These are phyloP conservation scores for Ceratobasidium sp. DNA, from an alignment of 1,284 basidiomycete species.

Conservation along the genomic window DNA sequence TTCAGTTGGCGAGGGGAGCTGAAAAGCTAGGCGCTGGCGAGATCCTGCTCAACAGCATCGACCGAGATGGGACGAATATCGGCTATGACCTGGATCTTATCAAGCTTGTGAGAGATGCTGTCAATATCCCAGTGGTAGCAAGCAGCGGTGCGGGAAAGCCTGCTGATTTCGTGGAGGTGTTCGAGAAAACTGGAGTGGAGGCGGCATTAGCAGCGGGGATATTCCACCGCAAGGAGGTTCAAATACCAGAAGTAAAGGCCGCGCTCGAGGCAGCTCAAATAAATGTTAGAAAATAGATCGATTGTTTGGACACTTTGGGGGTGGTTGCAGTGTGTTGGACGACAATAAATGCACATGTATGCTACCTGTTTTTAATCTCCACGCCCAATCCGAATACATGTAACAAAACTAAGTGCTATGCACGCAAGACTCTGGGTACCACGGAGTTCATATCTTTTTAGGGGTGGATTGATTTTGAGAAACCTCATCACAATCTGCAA, in stretches of 20 bases:
- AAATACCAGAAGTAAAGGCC: constrained; percentile 76
- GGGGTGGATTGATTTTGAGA: too few species aligned
- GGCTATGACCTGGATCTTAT: constrained; percentile 95
- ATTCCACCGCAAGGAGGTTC: constrained; percentile 93
- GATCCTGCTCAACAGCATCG: constrained; percentile 95
- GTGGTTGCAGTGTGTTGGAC: background rate
- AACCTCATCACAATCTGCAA: too few species aligned
- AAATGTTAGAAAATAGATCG: constrained; percentile 28
- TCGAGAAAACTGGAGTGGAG: constrained; percentile 83
- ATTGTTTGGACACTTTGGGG: background rate
- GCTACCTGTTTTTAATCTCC: background rate
- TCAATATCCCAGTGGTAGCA: constrained; percentile 94
- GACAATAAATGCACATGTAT: background rate
- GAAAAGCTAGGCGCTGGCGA: constrained; percentile 95
- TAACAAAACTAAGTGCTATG: too few species aligned
- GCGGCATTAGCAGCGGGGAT: constrained; percentile 97
- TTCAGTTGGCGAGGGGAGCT: constrained; percentile 91
- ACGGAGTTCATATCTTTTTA: too few species aligned
- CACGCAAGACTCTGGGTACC: too few species aligned
- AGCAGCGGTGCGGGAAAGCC: constrained; percentile 90
- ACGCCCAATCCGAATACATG: background rate
- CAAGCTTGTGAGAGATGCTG: constrained; percentile 78
- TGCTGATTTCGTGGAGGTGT: constrained; percentile 90
- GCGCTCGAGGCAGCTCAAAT: constrained; percentile 28
- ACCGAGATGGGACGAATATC: constrained; percentile 91